Evolutionary conservation across 495 filamentous ascomycete genomes (phyloP).

Genomic region (Clavariopsis aquatica): DNA sequence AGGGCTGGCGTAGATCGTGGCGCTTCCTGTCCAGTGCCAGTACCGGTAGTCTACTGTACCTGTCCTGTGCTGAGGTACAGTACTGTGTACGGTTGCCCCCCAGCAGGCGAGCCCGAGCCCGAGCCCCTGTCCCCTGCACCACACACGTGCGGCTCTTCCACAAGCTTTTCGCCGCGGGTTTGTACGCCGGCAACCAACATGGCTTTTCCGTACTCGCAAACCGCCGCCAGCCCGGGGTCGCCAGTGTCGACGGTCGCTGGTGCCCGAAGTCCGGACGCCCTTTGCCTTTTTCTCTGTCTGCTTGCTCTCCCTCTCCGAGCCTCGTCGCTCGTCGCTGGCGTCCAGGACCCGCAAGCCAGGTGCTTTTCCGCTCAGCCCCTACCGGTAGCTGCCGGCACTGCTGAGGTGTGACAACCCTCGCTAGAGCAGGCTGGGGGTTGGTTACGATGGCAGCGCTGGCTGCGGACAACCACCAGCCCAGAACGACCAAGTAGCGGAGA

Average conservation of each 20-base stretch:
- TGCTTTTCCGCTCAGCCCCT: not conserved
- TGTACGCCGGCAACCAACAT: conserved; percentile 23
- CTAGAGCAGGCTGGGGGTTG: not conserved
- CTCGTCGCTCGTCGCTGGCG: not conserved
- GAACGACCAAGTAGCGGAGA: not conserved
- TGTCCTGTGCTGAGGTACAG: too few species aligned
- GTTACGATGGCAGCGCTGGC: not conserved
- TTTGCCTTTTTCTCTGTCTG: not conserved
- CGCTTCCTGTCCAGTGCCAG: too few species aligned
- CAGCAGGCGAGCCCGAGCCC: not conserved
- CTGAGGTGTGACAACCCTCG: not conserved
- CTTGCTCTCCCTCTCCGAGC: not conserved
- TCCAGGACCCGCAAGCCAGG: not conserved
- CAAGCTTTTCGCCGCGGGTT: conserved; percentile 21
- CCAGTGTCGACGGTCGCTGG: not conserved
- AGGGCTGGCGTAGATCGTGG: too few species aligned
- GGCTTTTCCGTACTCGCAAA: conserved; percentile 1
- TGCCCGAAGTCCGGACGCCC: conserved; percentile 13
- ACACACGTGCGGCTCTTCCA: not conserved
- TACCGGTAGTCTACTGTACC: too few species aligned
- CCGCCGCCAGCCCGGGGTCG: conserved; percentile 1
- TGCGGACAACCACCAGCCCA: not conserved
- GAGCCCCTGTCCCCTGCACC: not conserved
- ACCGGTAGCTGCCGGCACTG: too few species aligned
- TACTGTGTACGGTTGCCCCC: not conserved